Evolutionary conservation across 2,329 filamentous ascomycete species (phyloP).

Genomic region (Camptophora hylomeconis): DNA sequence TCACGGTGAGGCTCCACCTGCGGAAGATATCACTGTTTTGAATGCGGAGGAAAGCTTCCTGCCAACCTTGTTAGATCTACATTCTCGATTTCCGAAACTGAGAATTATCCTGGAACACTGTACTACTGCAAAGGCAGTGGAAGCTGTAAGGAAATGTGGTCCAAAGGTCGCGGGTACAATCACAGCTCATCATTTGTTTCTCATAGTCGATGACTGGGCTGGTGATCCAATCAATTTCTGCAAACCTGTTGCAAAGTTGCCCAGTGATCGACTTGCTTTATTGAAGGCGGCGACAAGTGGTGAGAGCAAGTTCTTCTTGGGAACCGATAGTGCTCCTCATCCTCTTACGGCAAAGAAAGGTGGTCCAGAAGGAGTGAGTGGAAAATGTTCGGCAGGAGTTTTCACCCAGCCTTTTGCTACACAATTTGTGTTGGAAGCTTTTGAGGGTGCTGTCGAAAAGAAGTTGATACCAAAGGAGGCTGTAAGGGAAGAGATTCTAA

Average conservation of each 20-base stretch:
- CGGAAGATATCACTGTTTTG: constrained; percentile 39
- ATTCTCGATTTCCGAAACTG: constrained; percentile 60
- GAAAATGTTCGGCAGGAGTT: constrained; percentile 42
- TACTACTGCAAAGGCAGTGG: constrained; percentile 68
- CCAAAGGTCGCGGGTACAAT: constrained; percentile 67
- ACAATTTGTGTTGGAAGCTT: constrained; percentile 44
- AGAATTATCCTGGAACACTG: constrained; percentile 58
- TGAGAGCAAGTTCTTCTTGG: constrained; percentile 52
- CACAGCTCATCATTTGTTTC: constrained; percentile 73
- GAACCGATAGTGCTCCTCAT: constrained; percentile 60
- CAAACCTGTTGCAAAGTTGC: constrained; percentile 61
- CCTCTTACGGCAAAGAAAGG: constrained; percentile 42
- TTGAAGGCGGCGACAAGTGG: constrained; percentile 46
- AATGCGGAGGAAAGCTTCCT: constrained; percentile 68
- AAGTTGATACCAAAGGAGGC: constrained; percentile 41
- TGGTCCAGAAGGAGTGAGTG: constrained; percentile 27
- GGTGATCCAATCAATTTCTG: constrained; percentile 66
- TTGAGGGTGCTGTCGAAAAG: constrained; percentile 42
- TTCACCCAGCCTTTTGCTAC: constrained; percentile 50
- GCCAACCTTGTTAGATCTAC: constrained; percentile 62
- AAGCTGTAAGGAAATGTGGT: constrained; percentile 64
- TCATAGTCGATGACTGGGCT: constrained; percentile 66
- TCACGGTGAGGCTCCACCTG: constrained; percentile 70
- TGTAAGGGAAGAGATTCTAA: constrained; percentile 40
- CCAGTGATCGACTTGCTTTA: constrained; percentile 59